phyloP scores from a whole-genome alignment of 2,329 filamentous ascomycete genomes.

The Pestalotiopsis sp. region DNA sequence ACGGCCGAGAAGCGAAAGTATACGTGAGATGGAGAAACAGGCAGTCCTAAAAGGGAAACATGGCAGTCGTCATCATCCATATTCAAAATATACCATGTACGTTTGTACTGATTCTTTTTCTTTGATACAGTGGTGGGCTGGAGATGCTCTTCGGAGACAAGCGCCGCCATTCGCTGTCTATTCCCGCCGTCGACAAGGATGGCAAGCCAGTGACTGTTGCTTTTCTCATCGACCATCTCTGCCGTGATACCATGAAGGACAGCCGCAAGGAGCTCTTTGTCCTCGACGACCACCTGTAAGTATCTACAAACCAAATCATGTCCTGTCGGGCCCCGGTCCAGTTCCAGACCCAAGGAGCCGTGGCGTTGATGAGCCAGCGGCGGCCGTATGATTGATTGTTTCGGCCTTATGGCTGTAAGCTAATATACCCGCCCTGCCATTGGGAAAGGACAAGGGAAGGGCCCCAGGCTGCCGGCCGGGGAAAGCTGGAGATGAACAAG shows the following conservation, averaged over 20 bases:
- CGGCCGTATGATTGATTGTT: conserved; percentile 2
- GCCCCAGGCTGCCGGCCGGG: neutral
- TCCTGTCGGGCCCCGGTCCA: neutral
- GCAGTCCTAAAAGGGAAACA: neutral
- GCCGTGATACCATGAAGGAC: conserved; percentile 83
- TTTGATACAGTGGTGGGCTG: conserved; percentile 72
- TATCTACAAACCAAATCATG: conserved; percentile 25
- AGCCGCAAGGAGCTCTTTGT: conserved; percentile 86
- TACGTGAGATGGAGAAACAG: neutral
- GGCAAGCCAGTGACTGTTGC: conserved; percentile 69
- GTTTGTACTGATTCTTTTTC: neutral
- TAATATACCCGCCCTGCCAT: neutral
- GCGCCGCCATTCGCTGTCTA: conserved; percentile 68
- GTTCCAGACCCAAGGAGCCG: neutral
- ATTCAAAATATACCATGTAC: neutral
- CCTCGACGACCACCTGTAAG: conserved; percentile 84
- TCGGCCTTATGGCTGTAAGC: conserved; percentile 4
- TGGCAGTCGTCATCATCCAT: neutral
- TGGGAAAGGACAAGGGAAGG: neutral
- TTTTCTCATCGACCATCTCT: conserved; percentile 78
- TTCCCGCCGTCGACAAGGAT: conserved; percentile 66
- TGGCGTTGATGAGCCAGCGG: neutral
- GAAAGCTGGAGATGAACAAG: neutral
- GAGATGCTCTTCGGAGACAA: conserved; percentile 92
- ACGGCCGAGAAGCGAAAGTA: neutral